Conservation (phyloP, 179 eudicot species). For the Spinacia oleracea region DNA sequence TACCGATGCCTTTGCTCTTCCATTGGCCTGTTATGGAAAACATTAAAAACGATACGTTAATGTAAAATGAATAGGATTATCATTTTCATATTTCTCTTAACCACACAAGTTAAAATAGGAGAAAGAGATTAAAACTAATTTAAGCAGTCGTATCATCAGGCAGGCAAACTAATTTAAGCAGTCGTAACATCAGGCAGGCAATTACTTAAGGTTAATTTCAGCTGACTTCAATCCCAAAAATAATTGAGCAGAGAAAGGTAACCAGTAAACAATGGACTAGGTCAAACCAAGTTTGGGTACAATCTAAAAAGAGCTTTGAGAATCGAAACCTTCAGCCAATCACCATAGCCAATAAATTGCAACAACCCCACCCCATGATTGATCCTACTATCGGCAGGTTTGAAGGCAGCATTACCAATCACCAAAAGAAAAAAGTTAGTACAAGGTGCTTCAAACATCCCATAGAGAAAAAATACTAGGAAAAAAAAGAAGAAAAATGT, state of each 20-base stretch:
- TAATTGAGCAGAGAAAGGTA: neutral
- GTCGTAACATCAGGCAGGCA: no score
- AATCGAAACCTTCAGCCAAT: neutral
- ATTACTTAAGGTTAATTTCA: neutral
- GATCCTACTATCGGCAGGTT: neutral
- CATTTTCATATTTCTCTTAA: neutral
- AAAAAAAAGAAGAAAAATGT: no score
- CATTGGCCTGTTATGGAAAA: conserved; percentile 70
- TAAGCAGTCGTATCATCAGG: neutral
- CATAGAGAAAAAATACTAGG: neutral
- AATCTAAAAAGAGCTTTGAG: neutral
- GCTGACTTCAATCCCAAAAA: neutral
- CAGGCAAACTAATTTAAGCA: no score
- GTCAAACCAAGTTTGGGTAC: neutral
- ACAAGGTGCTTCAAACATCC: neutral
- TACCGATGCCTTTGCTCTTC: conserved; percentile 96
- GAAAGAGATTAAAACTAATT: neutral
- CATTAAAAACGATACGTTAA: conserved; percentile 23
- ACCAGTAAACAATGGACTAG: neutral
- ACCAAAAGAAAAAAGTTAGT: neutral
- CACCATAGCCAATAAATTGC: conserved; percentile 7
- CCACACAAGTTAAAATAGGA: neutral
- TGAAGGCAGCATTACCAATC: neutral
- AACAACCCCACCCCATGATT: neutral
- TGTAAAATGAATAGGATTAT: neutral